Evolutionary conservation across 495 filamentous ascomycete species (phyloP), one percentile per base, ranked within the genome.

Genomic region (Staphylotrichum longicolle): DNA sequence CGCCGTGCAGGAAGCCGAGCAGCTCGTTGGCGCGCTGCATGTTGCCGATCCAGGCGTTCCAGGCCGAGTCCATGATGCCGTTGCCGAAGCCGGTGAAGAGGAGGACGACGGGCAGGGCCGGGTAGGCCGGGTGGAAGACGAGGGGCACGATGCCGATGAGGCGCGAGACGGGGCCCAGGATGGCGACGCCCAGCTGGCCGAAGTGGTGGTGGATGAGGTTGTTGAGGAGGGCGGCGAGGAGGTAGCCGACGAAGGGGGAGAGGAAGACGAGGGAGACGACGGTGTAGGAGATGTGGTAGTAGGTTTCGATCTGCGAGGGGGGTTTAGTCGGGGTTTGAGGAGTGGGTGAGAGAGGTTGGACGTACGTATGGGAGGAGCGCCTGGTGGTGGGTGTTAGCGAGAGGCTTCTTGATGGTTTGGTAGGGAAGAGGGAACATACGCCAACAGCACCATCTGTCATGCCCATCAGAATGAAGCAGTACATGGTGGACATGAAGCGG

Each of bases 41-140:
- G 63, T 90, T 91, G 7, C 90, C 90, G 58, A 89, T 84, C 78
- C 90, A 95, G 2, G 91, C 88, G 68, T 95, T 95, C 77, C 87
- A 92, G 33, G 86, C 82, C 0, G 87, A 85, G 53, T 94, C 82
- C 53, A 85, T 83, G 54, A 89, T 73, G 7, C 89, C 90, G 60
- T 85, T 82, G 4, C 90, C 91, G 51, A 89, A 84, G 0, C 91
- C 91, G 3, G 85, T 74, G 35, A 93, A 68, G 62, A 89, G 80
- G 70, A 90, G 89, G 6, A 84, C 80, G n/a, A 86, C 69, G 37
- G 90, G 87, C 7, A 96, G 79, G 4, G 86, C 87, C 0, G 88
- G 83, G 66, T 88, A 96, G 0, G 92, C 90, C 2, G 90, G 90
- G 66, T 88, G 83, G 68, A 80, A 83, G 32, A 86, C 82, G 20